Base-by-base conservation (phyloP, 2,329 filamentous ascomycete genomes). In the Penicillium aurantiogriseum region DNA sequence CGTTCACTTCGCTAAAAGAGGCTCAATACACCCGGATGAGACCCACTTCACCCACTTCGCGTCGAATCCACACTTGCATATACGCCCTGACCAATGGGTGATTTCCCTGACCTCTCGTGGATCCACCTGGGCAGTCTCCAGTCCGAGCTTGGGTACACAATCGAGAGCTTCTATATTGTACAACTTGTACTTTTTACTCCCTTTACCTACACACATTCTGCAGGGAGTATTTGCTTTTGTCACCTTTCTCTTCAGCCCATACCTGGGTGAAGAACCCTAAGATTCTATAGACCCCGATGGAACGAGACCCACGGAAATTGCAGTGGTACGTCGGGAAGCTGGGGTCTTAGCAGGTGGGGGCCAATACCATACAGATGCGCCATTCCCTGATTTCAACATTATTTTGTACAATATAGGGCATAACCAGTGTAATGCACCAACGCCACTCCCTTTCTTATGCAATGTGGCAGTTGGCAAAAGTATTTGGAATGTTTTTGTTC, bases 1-100 rank as follows among this genome's bases (percentile, higher is more conserved):
- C 52, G 33, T 53, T n/a, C 11, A 33, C 11, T 21, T 29, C 29
- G 23, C 27, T 15, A 23, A 56, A 52, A 56, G 54, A 56, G 54
- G 54, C 31, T 33, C 31, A 33, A 33, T 13, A 33, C 31, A 33
- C 11, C 6, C 54, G 23, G 53, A 23, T 8, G 13, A n/a, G 40
- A 23, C 4, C 47, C 54, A 51, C 54, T 17, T 42, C 4, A 5
- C 13, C 45, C 27, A 23, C 52, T 56, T 56, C 25, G 40, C 19
- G 33, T 46, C 17, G 19, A 17, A 25, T 15, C 33, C 33, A 35
- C 13, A 17, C 13, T 3, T 33, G 47, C 54, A 51, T 56, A 46
- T 56, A 55, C 53, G 54, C 40, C 1, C 8, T n/a, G 17, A 4
- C 40, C 33, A 52, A 56, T 56, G 5, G 11, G 5, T 3, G 5